Evolutionary conservation across 306 rosid genomes (phyloP).

Genomic region (Mimosa pudica): DNA sequence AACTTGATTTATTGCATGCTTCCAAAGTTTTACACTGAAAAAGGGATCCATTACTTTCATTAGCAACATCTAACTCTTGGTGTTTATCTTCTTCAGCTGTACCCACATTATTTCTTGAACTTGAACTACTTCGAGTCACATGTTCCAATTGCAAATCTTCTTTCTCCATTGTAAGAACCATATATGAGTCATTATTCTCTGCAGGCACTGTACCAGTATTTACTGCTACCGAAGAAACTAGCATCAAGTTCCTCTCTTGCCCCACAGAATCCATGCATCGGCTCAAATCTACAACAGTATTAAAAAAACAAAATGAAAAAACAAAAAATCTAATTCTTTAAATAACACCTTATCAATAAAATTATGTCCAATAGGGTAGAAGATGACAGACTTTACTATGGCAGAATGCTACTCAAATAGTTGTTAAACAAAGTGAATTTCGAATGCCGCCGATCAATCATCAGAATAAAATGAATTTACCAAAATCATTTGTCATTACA

Average conservation of each 20-base stretch:
- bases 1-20: slow-evolving; percentile 32
- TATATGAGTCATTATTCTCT: slow-evolving; percentile 42
- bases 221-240: slow-evolving; percentile 43
- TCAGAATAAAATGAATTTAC: slow-evolving; percentile 1
- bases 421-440: slow-evolving; percentile 10
- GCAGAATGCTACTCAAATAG: slow-evolving; percentile 1
- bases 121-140: slow-evolving; percentile 39
- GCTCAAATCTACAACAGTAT: slow-evolving; percentile 54
- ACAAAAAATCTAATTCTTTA: slow-evolving; percentile 18
- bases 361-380: slow-evolving; percentile 26
- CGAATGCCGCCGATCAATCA: slow-evolving; percentile 13
- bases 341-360: slow-evolving; percentile 21
- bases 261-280: slow-evolving; percentile 45
- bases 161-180: slow-evolving; percentile 32
- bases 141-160: slow-evolving; percentile 36
- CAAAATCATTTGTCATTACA: background rate
- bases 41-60: slow-evolving; percentile 44
- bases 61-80: slow-evolving; percentile 39
- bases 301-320: slow-evolving; percentile 36
- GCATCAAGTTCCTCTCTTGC: slow-evolving; percentile 41
- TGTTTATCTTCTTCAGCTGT: slow-evolving; percentile 43
- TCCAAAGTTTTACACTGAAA: slow-evolving; percentile 31
- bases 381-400: slow-evolving; percentile 3
- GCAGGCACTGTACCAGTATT: slow-evolving; percentile 29
- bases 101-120: slow-evolving; percentile 37